Percentiles rank a stretch among this genome's conserved stretches.
Evolutionary conservation across 768 basidiomycete genomes (phyloP).

Genomic region (Lentinula detonsa): DNA sequence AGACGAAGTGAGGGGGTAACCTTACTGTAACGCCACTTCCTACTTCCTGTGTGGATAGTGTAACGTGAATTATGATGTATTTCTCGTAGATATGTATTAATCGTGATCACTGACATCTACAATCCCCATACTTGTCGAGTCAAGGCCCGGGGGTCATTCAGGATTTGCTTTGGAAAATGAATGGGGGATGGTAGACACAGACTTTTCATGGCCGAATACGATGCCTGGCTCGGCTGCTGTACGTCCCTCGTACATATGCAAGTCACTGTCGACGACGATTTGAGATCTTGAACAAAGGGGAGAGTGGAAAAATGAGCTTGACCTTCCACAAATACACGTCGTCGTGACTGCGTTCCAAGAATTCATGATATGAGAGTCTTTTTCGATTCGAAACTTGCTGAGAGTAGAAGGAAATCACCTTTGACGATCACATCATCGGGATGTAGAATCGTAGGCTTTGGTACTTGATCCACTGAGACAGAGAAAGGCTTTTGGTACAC

Average conservation of each 20-base stretch:
- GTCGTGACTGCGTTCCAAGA: constrained; percentile 34
- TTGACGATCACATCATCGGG: constrained; percentile 50
- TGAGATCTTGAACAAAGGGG: background rate
- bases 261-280: constrained; percentile 24
- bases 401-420: constrained; percentile 18
- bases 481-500: constrained; percentile 46
- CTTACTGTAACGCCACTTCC: constrained; percentile 35
- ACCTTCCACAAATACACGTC: constrained; percentile 48
- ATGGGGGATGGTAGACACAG: constrained; percentile 1
- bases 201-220: constrained; percentile 53
- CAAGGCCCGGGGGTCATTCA: background rate
- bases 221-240: constrained; percentile 43
- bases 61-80: background rate
- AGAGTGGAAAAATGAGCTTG: background rate
- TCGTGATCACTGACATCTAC: constrained; percentile 26
- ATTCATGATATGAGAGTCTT: constrained; percentile 4
- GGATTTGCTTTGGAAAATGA: background rate
- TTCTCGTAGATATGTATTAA: constrained; percentile 1
- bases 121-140: constrained; percentile 38
- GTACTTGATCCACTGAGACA: constrained; percentile 40
- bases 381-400: background rate
- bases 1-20: background rate
- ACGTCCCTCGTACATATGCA: constrained; percentile 55
- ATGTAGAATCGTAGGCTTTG: constrained; percentile 40
- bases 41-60: constrained; percentile 26